Conservation (phyloP, 768 basidiomycete genomes). For the Lanmaoa rubissima region DNA sequence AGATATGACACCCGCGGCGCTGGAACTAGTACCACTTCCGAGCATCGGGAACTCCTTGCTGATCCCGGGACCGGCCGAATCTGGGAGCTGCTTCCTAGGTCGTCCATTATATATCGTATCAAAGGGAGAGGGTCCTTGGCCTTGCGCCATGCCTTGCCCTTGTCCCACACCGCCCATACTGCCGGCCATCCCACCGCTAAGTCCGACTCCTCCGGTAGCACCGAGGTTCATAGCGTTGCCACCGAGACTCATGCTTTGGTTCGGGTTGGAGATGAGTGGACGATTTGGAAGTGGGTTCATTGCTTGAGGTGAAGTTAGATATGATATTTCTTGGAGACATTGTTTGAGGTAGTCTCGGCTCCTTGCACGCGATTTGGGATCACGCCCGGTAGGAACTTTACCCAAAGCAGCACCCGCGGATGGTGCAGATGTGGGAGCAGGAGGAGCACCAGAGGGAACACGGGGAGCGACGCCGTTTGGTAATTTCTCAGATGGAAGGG, state of each 20-base stretch:
- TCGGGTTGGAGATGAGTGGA: slow-evolving; percentile 60
- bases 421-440: slow-evolving; percentile 19
- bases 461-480: slow-evolving; percentile 60
- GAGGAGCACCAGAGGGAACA: slow-evolving; percentile 51
- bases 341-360: slow-evolving; percentile 98
- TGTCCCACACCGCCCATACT: slow-evolving; percentile 16
- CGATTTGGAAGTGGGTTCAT: slow-evolving; percentile 95
- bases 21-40: slow-evolving; percentile 42
- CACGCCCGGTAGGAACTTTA: slow-evolving; percentile 77
- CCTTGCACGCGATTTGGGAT: slow-evolving; percentile 93
- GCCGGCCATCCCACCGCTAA: slow-evolving; percentile 9
- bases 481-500: slow-evolving; percentile 66
- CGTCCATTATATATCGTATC: slow-evolving; percentile 78
- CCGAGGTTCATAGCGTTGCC: slow-evolving; percentile 21
- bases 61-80: slow-evolving; percentile 39
- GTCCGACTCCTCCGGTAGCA: slow-evolving; percentile 13
- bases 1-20: slow-evolving; percentile 45
- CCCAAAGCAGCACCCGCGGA: slow-evolving; percentile 50
- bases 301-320: slow-evolving; percentile 94
- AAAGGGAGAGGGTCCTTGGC: slow-evolving; percentile 46
- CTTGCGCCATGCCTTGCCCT: slow-evolving; percentile 18
- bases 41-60: slow-evolving; percentile 63
- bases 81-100: slow-evolving; percentile 77
- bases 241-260: slow-evolving; percentile 20
- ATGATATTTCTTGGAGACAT: slow-evolving; percentile 98